phyloP scores from a whole-genome alignment of 2,329 filamentous ascomycete species.

The Beauveria caledonica region DNA sequence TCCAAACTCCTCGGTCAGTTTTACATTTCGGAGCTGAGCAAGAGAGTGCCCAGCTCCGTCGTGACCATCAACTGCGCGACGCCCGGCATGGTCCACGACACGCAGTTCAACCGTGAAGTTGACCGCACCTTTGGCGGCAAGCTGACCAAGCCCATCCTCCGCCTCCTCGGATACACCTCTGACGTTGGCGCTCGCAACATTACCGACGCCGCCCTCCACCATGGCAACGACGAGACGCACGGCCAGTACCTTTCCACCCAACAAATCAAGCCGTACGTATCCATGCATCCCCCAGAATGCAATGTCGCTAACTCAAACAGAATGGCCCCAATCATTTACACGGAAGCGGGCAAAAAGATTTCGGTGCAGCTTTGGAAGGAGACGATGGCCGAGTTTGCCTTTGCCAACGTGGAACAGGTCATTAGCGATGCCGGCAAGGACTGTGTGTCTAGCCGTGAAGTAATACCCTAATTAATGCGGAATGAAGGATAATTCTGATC shows the following conservation, averaged over 20 bases:
- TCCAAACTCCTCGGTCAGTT: conserved; percentile 26
- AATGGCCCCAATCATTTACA: conserved; percentile 11
- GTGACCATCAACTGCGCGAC: conserved; percentile 17
- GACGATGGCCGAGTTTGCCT: conserved; percentile 15
- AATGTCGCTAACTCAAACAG: neutral
- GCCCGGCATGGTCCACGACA: conserved; percentile 15
- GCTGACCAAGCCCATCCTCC: conserved; percentile 2
- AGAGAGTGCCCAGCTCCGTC: conserved; percentile 17
- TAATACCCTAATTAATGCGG: too few species aligned
- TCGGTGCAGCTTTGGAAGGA: conserved; percentile 14
- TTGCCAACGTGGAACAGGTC: conserved; percentile 10
- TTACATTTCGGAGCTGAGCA: conserved; percentile 24
- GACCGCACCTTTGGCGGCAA: conserved; percentile 9
- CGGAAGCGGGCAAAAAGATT: conserved; percentile 8
- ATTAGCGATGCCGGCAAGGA: too few species aligned
- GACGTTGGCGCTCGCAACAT: conserved; percentile 11
- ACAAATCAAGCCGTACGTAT: conserved; percentile 8
- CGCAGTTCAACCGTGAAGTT: conserved; percentile 13
- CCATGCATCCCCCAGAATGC: neutral
- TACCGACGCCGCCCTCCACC: conserved; percentile 5
- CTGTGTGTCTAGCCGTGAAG: too few species aligned
- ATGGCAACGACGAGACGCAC: conserved; percentile 3
- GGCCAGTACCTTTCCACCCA: conserved; percentile 9
- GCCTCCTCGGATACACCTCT: neutral
- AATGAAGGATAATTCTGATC: too few species aligned